These are phyloP conservation scores for Aristolochia contorta DNA, from an alignment of 164 flowering plant species.

Conservation along the genomic window DNA sequence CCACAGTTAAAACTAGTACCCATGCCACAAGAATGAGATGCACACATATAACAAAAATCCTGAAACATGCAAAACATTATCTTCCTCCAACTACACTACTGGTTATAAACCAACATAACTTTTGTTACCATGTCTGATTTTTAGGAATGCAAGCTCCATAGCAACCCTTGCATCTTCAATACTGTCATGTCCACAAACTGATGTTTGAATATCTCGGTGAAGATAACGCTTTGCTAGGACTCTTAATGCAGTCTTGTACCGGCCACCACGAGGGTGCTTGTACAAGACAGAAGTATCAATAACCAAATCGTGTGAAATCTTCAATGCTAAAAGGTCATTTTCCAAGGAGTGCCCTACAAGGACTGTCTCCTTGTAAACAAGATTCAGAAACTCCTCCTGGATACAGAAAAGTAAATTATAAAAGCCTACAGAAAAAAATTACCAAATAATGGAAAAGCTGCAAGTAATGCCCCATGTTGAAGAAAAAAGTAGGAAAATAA, in stretches of 20 bases:
- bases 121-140: constrained; percentile 66
- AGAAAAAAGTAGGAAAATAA: background rate
- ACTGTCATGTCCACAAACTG: constrained; percentile 88
- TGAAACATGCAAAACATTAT: background rate
- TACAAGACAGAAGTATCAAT: constrained; percentile 89
- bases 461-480: background rate
- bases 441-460: background rate
- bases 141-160: constrained; percentile 83
- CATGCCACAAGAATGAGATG: too few relatives aligned
- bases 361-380: constrained; percentile 82
- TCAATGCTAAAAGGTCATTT: constrained; percentile 86
- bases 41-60: background rate
- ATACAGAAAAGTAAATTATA: background rate
- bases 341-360: constrained; percentile 96
- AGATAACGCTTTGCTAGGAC: constrained; percentile 73
- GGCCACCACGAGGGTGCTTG: constrained; percentile 67
- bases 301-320: constrained; percentile 63
- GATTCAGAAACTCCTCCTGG: constrained; percentile 74
- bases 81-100: background rate
- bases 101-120: background rate
- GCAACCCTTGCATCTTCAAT: constrained; percentile 93
- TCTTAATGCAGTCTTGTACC: constrained; percentile 74
- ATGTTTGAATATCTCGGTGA: constrained; percentile 70
- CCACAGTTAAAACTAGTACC: too few relatives aligned
- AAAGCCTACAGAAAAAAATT: constrained; percentile 2